Evolutionary conservation across 1,284 basidiomycete genomes (phyloP).

Genomic region (Cryptococcus jaspeensis): DNA sequence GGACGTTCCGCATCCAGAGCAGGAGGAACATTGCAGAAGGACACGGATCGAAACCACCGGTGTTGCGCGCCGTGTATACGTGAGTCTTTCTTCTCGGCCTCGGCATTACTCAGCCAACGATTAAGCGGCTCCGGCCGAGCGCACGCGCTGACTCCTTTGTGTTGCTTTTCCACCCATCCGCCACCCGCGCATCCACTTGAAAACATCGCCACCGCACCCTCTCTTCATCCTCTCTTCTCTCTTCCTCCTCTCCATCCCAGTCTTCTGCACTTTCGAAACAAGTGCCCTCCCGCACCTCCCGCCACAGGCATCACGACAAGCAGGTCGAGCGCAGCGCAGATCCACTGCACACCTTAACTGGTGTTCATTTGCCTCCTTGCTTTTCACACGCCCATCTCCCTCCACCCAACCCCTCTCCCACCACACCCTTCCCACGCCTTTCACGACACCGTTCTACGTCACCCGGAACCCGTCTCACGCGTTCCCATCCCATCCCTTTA

Average conservation of each 20-base stretch:
- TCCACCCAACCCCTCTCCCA: neutral
- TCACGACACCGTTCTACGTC: neutral
- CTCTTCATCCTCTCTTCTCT: neutral
- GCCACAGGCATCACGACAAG: neutral
- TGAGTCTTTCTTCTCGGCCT: neutral
- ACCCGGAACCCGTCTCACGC: neutral
- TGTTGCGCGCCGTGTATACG: neutral
- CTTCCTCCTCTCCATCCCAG: neutral
- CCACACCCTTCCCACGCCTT: neutral
- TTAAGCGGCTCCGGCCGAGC: neutral
- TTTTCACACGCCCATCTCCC: neutral
- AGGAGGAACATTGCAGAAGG: neutral
- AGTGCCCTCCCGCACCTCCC: neutral
- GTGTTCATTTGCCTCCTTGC: constrained; percentile 18
- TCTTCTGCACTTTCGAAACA: neutral
- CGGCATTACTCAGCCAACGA: neutral
- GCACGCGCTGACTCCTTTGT: neutral
- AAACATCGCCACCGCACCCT: neutral
- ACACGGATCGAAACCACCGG: neutral
- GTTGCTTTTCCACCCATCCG: neutral
- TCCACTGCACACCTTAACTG: constrained; percentile 20
- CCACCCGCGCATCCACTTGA: neutral
- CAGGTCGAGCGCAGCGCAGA: constrained; percentile 18
- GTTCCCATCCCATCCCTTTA: neutral
- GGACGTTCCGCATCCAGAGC: neutral